Evolutionary conservation across 1,284 basidiomycete genomes (phyloP).

Genomic region (Apiotrichum domesticum): DNA sequence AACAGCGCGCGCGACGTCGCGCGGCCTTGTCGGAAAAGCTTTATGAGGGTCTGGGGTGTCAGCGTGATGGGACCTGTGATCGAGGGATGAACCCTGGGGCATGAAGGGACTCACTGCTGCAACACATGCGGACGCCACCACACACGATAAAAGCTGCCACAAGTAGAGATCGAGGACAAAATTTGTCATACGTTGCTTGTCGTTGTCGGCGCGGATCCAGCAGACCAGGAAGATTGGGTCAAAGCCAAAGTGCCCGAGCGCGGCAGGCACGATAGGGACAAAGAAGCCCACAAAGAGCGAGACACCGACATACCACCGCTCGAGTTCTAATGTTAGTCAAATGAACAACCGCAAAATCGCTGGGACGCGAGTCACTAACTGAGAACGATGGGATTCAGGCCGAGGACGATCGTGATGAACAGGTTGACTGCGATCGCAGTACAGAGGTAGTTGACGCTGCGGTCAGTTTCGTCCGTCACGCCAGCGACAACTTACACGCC

Average conservation of each 20-base stretch:
- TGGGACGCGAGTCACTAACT: constrained; percentile 15
- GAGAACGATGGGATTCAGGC: constrained; percentile 27
- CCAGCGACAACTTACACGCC: constrained; percentile 20
- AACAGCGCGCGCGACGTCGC: constrained; percentile 26
- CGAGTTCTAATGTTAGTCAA: constrained; percentile 10
- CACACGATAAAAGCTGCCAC: constrained; percentile 30
- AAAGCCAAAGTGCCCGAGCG: constrained; percentile 21
- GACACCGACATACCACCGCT: constrained; percentile 19
- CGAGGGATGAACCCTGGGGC: not conserved
- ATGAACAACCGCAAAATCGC: no score
- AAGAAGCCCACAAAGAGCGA: constrained; percentile 18
- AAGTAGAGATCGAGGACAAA: constrained; percentile 33
- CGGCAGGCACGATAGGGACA: constrained; percentile 20
- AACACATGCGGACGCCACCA: constrained; percentile 24
- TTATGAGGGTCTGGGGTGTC: constrained; percentile 20
- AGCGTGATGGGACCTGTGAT: not conserved
- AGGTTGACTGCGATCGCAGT: constrained; percentile 38
- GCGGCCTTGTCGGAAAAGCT: constrained; percentile 28
- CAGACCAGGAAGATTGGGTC: constrained; percentile 16
- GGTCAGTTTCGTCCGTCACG: not conserved
- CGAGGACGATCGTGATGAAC: constrained; percentile 30
- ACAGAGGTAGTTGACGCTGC: constrained; percentile 34
- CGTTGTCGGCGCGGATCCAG: constrained; percentile 13
- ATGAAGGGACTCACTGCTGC: constrained; percentile 13
- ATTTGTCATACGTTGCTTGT: constrained; percentile 14